phyloP scores from a whole-genome alignment of 257 asterid species.

The Przewalskia tangutica region DNA sequence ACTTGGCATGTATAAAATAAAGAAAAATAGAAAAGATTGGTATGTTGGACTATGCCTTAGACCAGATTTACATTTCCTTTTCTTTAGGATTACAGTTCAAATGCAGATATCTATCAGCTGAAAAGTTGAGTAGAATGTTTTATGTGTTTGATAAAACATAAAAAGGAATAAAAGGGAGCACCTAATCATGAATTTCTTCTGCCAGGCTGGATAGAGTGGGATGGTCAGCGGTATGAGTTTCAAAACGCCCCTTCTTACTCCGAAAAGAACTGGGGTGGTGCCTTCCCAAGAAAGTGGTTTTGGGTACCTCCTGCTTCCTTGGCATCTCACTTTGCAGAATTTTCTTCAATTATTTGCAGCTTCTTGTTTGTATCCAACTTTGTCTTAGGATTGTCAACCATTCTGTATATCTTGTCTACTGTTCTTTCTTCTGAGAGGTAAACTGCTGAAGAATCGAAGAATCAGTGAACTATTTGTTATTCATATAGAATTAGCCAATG shows the following conservation, averaged over 20 bases:
- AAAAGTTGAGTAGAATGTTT: neutral
- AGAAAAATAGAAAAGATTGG: neutral
- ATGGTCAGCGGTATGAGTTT: constrained; percentile 69
- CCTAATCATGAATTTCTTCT: constrained; percentile 9
- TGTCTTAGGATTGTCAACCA: neutral
- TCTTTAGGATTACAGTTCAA: neutral
- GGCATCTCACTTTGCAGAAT: neutral
- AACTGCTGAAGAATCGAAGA: neutral
- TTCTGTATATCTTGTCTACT: neutral
- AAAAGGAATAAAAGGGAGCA: neutral
- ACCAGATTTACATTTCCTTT: neutral
- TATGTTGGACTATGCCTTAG: neutral
- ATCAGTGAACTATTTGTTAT: neutral
- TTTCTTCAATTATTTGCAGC: neutral
- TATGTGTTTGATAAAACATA: neutral
- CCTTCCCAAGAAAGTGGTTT: constrained; percentile 95
- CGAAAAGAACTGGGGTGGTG: constrained; percentile 96
- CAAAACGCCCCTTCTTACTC: constrained; percentile 91
- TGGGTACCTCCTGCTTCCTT: constrained; percentile 45
- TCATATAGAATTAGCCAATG: neutral
- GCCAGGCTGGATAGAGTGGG: constrained; percentile 99
- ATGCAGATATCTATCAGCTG: neutral
- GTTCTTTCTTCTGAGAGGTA: neutral
- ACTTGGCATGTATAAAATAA: neutral
- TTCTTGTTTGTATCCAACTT: neutral